Percentiles rank a stretch among this genome's conserved stretches.
Evolutionary conservation across 495 filamentous ascomycete species (phyloP).

Genomic region (Hapsidospora chrysogenum): DNA sequence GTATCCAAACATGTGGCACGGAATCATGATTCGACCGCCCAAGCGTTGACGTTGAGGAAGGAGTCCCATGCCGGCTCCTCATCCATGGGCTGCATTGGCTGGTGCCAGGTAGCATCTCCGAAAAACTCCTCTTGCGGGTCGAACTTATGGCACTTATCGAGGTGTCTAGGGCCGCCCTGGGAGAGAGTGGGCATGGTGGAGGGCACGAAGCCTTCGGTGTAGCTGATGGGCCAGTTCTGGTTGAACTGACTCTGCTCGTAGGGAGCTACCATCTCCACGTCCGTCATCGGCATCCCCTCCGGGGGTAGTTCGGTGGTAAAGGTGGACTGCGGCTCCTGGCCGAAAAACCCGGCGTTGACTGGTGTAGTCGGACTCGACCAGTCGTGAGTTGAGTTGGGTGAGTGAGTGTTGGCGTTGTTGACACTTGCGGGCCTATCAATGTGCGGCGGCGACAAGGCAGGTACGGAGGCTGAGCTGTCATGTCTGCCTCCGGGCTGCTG

Average conservation of each 20-base stretch:
- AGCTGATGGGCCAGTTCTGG: not conserved
- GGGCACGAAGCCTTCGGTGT: not conserved
- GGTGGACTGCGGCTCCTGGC: constrained; percentile 1
- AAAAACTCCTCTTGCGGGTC: not conserved
- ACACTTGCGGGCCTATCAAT: too few species aligned
- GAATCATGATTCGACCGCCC: not conserved
- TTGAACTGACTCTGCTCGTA: not conserved
- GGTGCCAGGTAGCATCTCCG: not conserved
- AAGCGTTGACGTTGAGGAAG: constrained; percentile 6
- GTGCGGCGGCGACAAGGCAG: not conserved
- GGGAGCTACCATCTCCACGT: constrained; percentile 7
- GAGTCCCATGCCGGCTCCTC: not conserved
- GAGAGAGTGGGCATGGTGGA: not conserved
- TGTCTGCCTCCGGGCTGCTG: not conserved
- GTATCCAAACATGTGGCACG: not conserved
- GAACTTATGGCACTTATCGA: too few species aligned
- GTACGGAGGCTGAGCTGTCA: not conserved
- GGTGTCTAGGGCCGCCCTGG: too few species aligned
- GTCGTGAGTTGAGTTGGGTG: constrained; percentile 7
- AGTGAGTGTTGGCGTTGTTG: not conserved
- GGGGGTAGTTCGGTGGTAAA: constrained; percentile 15
- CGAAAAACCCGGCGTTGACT: not conserved
- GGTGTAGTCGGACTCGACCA: not conserved
- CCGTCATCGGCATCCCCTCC: constrained; percentile 12
- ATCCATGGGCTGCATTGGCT: constrained; percentile 13